Percentiles rank a stretch among this genome's conserved stretches.
Conservation (phyloP, 306 rosid genomes). For the Purshia tridentata region DNA sequence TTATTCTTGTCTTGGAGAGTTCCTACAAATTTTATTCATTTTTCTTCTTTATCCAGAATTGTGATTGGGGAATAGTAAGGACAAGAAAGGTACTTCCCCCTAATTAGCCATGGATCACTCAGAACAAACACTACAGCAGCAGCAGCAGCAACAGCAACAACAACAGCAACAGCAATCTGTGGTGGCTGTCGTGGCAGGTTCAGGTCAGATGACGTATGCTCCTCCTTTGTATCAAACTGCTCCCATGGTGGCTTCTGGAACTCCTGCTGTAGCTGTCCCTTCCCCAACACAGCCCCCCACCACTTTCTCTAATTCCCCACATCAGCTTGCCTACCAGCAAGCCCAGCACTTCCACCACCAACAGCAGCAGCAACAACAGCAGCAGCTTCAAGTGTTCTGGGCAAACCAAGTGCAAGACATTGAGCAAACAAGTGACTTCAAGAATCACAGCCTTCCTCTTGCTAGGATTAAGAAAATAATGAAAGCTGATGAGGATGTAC, state of each 20-base stretch:
- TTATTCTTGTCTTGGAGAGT: neutral
- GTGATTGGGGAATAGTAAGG: conserved; percentile 29
- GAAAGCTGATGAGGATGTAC: conserved; percentile 92
- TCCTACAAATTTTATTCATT: neutral
- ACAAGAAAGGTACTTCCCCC: conserved; percentile 25
- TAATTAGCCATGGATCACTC: conserved; percentile 61
- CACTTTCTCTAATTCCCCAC: conserved; percentile 53
- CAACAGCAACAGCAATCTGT: conserved; percentile 34
- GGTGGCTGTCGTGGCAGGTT: conserved; percentile 45
- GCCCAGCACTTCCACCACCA: conserved; percentile 73
- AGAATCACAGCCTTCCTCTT: conserved; percentile 66
- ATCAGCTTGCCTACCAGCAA: conserved; percentile 71
- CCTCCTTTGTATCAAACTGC: conserved; percentile 53
- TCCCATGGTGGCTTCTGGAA: conserved; percentile 62
- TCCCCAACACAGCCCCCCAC: conserved; percentile 58
- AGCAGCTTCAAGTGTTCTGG: conserved; percentile 80
- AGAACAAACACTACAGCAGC: conserved; percentile 55
- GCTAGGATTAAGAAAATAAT: conserved; percentile 74
- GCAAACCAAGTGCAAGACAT: conserved; percentile 77
- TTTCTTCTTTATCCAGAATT: conserved; percentile 26
- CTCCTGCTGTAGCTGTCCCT: conserved; percentile 48
- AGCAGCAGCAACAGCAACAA: conserved; percentile 30
- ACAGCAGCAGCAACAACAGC: conserved; percentile 69
- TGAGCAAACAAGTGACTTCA: conserved; percentile 61
- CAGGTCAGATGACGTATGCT: conserved; percentile 57